phyloP scores from a whole-genome alignment of 2,329 filamentous ascomycete genomes.

The Raffaelea deltoideospora region DNA sequence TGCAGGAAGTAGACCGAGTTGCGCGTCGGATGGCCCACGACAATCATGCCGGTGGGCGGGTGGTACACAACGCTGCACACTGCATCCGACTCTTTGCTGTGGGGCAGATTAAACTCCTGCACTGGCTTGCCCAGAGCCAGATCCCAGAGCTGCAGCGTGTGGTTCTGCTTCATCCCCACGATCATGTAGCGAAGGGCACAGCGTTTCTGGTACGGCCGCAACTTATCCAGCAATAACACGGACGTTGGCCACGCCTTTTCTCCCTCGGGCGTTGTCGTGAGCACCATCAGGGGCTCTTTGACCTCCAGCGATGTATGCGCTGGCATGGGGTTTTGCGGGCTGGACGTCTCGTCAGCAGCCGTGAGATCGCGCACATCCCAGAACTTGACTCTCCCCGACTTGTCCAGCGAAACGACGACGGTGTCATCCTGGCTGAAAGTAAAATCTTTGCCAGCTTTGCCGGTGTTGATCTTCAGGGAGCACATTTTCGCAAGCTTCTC shows the following conservation, averaged over 20 bases:
- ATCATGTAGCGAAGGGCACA: conserved; percentile 88
- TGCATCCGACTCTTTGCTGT: conserved; percentile 92
- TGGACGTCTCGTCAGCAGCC: conserved; percentile 33
- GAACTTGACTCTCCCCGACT: conserved; percentile 91
- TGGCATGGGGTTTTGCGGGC: conserved; percentile 35
- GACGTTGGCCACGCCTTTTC: conserved; percentile 97
- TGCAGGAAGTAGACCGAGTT: conserved; percentile 98
- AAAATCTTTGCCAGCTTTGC: conserved; percentile 97
- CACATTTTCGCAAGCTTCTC: conserved; percentile 78
- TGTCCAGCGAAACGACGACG: conserved; percentile 87
- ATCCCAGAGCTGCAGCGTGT: conserved; percentile 97
- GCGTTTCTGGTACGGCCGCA: conserved; percentile 80
- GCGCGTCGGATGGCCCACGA: conserved; percentile 87
- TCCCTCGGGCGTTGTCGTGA: conserved; percentile 70
- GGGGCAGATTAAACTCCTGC: conserved; percentile 90
- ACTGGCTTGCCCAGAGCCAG: conserved; percentile 88
- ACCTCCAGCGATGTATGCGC: conserved; percentile 54
- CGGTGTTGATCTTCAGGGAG: conserved; percentile 84
- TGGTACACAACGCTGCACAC: conserved; percentile 96
- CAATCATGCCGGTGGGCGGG: conserved; percentile 78
- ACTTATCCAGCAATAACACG: conserved; percentile 89
- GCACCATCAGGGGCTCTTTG: conserved; percentile 70
- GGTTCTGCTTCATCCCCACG: conserved; percentile 97
- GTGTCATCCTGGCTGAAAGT: conserved; percentile 94
- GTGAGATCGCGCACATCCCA: conserved; percentile 86